Conservation (phyloP, 208 protist species). For the Trypanosoma brucei region DNA sequence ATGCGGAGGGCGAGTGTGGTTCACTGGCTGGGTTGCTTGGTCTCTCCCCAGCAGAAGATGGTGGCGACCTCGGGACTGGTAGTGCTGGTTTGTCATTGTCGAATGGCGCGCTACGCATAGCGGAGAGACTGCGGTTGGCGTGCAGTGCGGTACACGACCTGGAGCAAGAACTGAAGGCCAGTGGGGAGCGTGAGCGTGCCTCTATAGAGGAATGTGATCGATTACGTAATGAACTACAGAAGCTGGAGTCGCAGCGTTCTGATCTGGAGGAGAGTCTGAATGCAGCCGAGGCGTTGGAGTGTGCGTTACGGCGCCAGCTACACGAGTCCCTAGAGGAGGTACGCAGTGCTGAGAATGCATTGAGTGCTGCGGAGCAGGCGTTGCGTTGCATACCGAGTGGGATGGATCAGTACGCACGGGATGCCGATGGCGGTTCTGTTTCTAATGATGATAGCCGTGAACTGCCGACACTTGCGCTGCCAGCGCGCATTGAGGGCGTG, state of each 20-base stretch:
- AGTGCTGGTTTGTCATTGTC: neutral
- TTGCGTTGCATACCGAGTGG: neutral
- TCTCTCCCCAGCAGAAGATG: no score
- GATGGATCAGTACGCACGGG: neutral
- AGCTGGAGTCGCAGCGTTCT: neutral
- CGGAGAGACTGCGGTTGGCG: neutral
- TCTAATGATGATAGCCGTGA: neutral
- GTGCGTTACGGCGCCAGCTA: neutral
- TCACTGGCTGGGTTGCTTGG: neutral
- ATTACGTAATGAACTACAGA: neutral
- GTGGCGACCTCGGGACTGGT: no score
- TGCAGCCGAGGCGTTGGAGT: neutral
- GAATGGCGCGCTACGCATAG: neutral
- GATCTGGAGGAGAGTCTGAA: neutral
- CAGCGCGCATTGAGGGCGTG: slow-evolving; percentile 2
- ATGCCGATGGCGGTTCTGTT: neutral
- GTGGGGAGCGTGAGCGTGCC: neutral
- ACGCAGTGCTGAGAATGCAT: neutral
- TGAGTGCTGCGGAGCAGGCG: neutral
- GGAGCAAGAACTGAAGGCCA: neutral
- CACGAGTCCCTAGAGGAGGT: neutral
- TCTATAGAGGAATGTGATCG: neutral
- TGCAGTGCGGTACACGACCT: neutral
- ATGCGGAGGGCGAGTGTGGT: slow-evolving; percentile 1
- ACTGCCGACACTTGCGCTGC: neutral